Evolutionary conservation across 352 stramenopile species (phyloP), one percentile per base, ranked within the genome.

Genomic region (Pythium volutum): DNA sequence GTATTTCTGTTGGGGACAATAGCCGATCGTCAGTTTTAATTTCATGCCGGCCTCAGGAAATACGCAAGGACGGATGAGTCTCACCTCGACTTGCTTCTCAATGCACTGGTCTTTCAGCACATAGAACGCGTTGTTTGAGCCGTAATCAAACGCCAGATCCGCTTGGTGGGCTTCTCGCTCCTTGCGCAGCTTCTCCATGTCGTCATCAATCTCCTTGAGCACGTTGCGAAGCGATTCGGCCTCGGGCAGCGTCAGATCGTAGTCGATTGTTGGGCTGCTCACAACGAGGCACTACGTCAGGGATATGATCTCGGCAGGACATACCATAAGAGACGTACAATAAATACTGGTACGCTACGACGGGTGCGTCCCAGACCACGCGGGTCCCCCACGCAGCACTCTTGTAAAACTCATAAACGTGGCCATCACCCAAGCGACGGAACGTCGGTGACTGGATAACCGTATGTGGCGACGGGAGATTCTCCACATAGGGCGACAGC

Each of bases 41-140:
- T 39, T 20, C 8, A 8, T 23, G 33, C 15, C n/a, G 42, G 39
- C 47, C 52, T 27, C 25, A 29, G 15, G 50, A 42, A 4, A 26
- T 33, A 54, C 41, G 1, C 33, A 29, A 18, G 14, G 7, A 16
- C 27, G 10, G 5, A 29, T 14, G 3, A 5, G 3, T 55, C 63
- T 23, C 60, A 89, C 83, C 79, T 92, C 86, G 25, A 95, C 77
- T 47, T 79, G 72, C 42, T 84, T 88, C 62, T 87, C 75, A 26
- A 91, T 78, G 54, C 89, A 97, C 55, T 81, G 64, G 29, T 90
- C 77, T 49, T 91, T 88, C 12, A 96, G 69, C 26, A 71, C 70
- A 59, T 80, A 93, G 61, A 83, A 95, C n/a, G 77, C 80, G 9
- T 77, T 66, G 39, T 93, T 66, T 0, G 79, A 78, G 10, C 87